A percentile compares a stretch with the other conserved stretches of the same genome.
These are phyloP conservation scores for Cystobasidium slooffiae DNA, from an alignment of 1,284 basidiomycete genomes.

Conservation along the genomic window DNA sequence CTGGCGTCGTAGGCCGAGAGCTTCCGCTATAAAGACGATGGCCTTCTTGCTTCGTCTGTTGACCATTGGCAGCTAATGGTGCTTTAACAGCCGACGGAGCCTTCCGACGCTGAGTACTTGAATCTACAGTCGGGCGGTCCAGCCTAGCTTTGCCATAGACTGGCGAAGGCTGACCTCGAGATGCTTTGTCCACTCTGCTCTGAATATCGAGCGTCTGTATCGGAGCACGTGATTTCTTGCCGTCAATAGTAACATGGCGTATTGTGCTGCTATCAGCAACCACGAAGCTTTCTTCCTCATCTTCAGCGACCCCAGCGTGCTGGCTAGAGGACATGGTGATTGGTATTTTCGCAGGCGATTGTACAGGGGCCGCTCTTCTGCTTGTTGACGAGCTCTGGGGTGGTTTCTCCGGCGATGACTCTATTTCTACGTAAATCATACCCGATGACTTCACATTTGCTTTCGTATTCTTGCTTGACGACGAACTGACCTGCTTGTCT, in stretches of 20 bases:
- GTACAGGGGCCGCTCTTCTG: too few species aligned
- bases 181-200: too few species aligned
- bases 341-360: background rate
- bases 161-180: too few species aligned
- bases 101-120: too few species aligned
- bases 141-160: too few species aligned
- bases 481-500: background rate
- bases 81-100: too few species aligned
- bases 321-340: background rate
- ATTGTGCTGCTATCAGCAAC: background rate
- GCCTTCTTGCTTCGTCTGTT: too few species aligned
- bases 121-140: too few species aligned
- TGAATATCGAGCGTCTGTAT: background rate
- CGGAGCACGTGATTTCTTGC: background rate
- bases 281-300: background rate
- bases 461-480: background rate
- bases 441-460: background rate
- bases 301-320: background rate
- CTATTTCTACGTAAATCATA: background rate
- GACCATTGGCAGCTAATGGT: too few species aligned
- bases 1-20: too few species aligned
- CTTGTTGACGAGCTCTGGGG: too few species aligned
- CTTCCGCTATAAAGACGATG: too few species aligned
- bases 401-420: conserved; percentile 4
- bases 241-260: background rate